phyloP scores from a whole-genome alignment of 139 green algal species.

The Limnomonas spitsbergensis region DNA sequence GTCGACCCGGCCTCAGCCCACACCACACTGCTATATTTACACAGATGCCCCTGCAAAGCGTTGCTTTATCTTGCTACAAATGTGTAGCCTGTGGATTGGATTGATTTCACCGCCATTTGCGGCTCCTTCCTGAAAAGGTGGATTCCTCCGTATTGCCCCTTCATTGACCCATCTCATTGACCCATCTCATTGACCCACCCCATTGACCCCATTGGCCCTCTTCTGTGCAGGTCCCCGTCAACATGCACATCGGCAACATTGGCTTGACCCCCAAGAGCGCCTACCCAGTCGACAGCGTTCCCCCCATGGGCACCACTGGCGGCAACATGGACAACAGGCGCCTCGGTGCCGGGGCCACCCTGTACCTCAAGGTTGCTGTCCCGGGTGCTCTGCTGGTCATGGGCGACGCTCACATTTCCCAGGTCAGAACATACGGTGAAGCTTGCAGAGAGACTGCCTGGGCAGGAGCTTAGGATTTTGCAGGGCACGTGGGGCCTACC shows the following conservation, averaged over 20 bases:
- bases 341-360: constrained; percentile 52
- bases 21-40: too few species aligned
- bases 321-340: constrained; percentile 68
- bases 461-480: neutral
- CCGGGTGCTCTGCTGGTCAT: constrained; percentile 1
- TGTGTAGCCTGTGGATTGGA: too few species aligned
- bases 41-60: too few species aligned
- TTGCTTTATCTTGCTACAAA: too few species aligned
- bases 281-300: constrained; percentile 43
- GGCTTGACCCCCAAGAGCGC: constrained; percentile 42
- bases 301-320: constrained; percentile 35
- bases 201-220: too few species aligned
- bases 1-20: too few species aligned
- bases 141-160: too few species aligned
- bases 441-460: too few species aligned
- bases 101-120: too few species aligned
- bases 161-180: too few species aligned
- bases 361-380: constrained; percentile 63
- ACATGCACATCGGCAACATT: constrained; percentile 72
- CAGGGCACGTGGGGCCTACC: neutral
- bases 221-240: constrained; percentile 45
- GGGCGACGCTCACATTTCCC: neutral
- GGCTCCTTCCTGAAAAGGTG: too few species aligned
- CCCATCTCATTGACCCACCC: too few species aligned
- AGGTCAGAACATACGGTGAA: neutral